These are phyloP conservation scores for Platismatia glauca DNA, from an alignment of 495 filamentous ascomycete species.

Conservation along the genomic window DNA sequence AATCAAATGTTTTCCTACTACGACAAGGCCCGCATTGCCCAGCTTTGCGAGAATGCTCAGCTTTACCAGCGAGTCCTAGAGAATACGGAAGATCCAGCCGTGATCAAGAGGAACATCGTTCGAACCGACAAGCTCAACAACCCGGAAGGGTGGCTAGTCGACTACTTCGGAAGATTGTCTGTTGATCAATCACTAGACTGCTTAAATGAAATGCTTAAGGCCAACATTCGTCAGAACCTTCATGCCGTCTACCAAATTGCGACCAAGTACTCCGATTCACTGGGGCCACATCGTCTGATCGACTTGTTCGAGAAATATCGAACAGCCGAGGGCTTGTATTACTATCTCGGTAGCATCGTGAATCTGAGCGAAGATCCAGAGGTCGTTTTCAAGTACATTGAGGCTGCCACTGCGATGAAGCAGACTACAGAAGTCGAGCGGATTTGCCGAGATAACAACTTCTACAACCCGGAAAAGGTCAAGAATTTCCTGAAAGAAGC, in stretches of 20 bases:
- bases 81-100: slow-evolving; percentile 80
- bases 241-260: slow-evolving; percentile 89
- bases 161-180: slow-evolving; percentile 86
- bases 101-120: slow-evolving; percentile 85
- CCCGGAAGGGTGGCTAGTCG: slow-evolving; percentile 79
- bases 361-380: slow-evolving; percentile 93
- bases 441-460: slow-evolving; percentile 89
- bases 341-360: slow-evolving; percentile 95
- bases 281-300: slow-evolving; percentile 83
- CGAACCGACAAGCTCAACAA: slow-evolving; percentile 60
- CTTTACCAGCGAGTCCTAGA: slow-evolving; percentile 84
- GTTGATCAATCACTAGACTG: slow-evolving; percentile 92
- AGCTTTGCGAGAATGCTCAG: slow-evolving; percentile 84
- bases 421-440: slow-evolving; percentile 94
- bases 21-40: slow-evolving; percentile 77
- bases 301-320: slow-evolving; percentile 95
- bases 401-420: slow-evolving; percentile 84
- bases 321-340: slow-evolving; percentile 93
- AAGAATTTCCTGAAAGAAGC: slow-evolving; percentile 99
- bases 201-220: slow-evolving; percentile 88
- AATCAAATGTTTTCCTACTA: slow-evolving; percentile 98
- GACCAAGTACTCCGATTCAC: slow-evolving; percentile 93
- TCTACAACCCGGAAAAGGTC: slow-evolving; percentile 92
- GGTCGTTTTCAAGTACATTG: slow-evolving; percentile 98
- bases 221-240: slow-evolving; percentile 94